These are phyloP conservation scores for Nemania diffusa DNA, from an alignment of 2,329 filamentous ascomycete species.

Conservation along the genomic window DNA sequence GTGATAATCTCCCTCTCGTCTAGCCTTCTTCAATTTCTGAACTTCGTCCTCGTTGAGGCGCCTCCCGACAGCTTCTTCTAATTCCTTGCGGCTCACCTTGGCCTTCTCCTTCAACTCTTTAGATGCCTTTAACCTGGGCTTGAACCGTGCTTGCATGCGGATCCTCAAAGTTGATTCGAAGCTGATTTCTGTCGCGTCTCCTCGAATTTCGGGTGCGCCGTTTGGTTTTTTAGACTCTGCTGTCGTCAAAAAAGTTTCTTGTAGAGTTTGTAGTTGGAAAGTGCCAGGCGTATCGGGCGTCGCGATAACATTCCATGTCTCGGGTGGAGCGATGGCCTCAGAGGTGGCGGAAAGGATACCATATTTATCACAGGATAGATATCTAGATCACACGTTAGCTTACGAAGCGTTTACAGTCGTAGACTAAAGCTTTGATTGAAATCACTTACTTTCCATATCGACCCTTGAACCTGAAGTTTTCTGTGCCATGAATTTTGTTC, in stretches of 20 bases:
- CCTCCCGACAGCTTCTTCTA: constrained; percentile 83
- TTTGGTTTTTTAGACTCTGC: constrained; percentile 64
- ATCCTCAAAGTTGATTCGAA: constrained; percentile 80
- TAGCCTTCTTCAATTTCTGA: constrained; percentile 80
- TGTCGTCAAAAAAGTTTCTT: constrained; percentile 75
- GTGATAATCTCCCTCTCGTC: constrained; percentile 88
- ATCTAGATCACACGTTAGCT: constrained; percentile 61
- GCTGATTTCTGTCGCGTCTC: constrained; percentile 74
- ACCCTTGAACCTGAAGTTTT: constrained; percentile 86
- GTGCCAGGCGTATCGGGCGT: constrained; percentile 73
- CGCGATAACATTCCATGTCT: constrained; percentile 78
- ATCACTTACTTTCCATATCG: constrained; percentile 79
- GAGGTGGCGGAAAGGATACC: constrained; percentile 80
- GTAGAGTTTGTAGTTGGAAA: constrained; percentile 79
- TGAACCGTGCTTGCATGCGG: constrained; percentile 95
- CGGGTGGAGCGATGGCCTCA: constrained; percentile 84
- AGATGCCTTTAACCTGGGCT: constrained; percentile 79
- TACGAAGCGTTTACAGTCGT: not conserved
- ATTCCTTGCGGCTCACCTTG: constrained; percentile 85
- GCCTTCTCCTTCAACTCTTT: constrained; percentile 86
- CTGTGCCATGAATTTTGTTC: constrained; percentile 82
- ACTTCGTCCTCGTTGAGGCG: constrained; percentile 87
- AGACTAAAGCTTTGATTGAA: not conserved
- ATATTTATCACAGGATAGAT: constrained; percentile 85
- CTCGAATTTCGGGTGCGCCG: constrained; percentile 73